A percentile compares a stretch with the other conserved stretches of the same genome.
Conservation (phyloP, 352 stramenopile species). For the Pythium coloratum region DNA sequence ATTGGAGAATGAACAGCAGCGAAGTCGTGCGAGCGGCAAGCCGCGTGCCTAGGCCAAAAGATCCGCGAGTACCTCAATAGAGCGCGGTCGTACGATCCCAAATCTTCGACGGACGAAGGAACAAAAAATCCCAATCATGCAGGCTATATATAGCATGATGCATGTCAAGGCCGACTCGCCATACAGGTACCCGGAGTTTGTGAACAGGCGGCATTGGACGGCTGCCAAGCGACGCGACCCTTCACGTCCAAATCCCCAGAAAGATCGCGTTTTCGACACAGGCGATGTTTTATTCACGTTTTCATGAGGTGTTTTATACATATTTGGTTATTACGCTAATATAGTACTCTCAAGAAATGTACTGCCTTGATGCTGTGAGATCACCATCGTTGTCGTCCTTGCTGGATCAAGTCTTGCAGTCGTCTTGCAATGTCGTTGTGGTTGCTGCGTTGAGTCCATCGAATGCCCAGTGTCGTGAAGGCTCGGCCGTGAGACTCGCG, state of each 20-base stretch:
- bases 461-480: conserved; percentile 26
- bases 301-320: background rate
- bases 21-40: background rate
- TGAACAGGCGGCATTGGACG: conserved; percentile 6
- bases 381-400: background rate
- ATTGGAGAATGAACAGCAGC: conserved; percentile 1
- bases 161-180: background rate
- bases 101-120: background rate
- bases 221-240: conserved; percentile 11
- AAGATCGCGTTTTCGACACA: conserved; percentile 17
- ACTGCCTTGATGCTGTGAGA: background rate
- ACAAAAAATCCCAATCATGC: background rate
- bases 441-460: conserved; percentile 37
- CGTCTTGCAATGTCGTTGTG: conserved; percentile 6
- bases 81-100: background rate
- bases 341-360: background rate
- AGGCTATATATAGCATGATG: background rate
- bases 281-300: background rate
- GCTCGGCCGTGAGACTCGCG: background rate
- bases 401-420: background rate
- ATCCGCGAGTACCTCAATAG: conserved; percentile 7
- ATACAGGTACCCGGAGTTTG: background rate
- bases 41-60: background rate
- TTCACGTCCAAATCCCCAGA: conserved; percentile 1
- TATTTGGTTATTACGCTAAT: background rate